Evolutionary conservation across 2,329 filamentous ascomycete genomes (phyloP).

Genomic region (Ceratocystis destructans): DNA sequence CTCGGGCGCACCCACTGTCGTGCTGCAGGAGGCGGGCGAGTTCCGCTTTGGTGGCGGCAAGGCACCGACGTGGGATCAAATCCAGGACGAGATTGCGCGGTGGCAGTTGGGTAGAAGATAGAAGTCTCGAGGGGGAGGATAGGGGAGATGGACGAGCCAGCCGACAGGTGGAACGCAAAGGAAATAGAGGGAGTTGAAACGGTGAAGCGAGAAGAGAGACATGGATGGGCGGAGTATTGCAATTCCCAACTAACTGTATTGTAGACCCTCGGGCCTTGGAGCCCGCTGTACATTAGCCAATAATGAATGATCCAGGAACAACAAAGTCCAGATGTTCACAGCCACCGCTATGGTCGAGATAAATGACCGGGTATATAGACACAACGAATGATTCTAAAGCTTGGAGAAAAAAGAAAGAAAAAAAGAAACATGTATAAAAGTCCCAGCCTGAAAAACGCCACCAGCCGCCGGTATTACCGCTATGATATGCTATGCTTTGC

Average conservation of each 20-base stretch:
- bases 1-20: slow-evolving; percentile 82
- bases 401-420: no score
- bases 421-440: not conserved
- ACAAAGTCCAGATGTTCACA: not conserved
- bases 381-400: not conserved
- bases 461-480: no score
- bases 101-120: slow-evolving; percentile 49
- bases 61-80: slow-evolving; percentile 70
- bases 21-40: slow-evolving; percentile 78
- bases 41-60: slow-evolving; percentile 35
- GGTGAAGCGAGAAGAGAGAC: not conserved
- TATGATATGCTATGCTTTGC: no score
- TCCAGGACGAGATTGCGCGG: slow-evolving; percentile 69
- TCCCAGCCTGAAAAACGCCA: no score
- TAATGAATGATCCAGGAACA: slow-evolving; percentile 6
- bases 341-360: not conserved
- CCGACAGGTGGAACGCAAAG: not conserved
- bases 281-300: slow-evolving; percentile 18
- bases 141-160: not conserved
- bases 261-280: slow-evolving; percentile 3
- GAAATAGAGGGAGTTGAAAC: not conserved
- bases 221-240: not conserved
- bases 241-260: not conserved
- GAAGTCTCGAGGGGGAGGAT: not conserved
- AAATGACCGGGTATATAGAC: not conserved